Evolutionary conservation across 2,329 filamentous ascomycete genomes (phyloP), one percentile per base, ranked within the genome.

Genomic region (Fusarium marasasianum): DNA sequence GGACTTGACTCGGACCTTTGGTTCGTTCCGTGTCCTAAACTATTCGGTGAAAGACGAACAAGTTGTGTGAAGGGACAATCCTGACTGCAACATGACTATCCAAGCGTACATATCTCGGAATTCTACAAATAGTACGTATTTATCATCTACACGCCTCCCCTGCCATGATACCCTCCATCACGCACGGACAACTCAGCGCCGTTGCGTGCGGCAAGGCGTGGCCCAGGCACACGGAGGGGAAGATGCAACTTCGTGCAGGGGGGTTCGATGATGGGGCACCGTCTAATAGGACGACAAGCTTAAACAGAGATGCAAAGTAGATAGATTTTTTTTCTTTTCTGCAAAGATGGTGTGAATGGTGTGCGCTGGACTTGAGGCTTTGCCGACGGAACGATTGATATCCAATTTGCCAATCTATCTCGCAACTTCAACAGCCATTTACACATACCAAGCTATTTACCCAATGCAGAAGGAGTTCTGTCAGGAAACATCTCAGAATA

Each of bases 261-360:
- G 72, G 72, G 62, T 50, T 77, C 81, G 83, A 82, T 84, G 83
- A 85, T 84, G 83, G 83, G 83, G 83, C 83, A 84, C 72, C 71
- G 71, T 82, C 78, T 81, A 69, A 84, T 83, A 84, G 83, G 83
- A 76, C 69, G 61, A 56, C 56, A 67, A 41, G 41, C 58, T 74
- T 61, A 62, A 66, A 66, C 40, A 71, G 31, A 70, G 60, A 70
- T 70, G 66, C 58, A 69, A 66, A 66, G 55, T 54, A 75, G 65
- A 75, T 63, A 47, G 61, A 48, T 55, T 70, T 63, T 40, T 43
- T 55, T 69, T 53, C 60, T 29, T 59, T 18, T 38, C 54, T 69
- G 31, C 12, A 33, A 58, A 63, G 70, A 64, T 74, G 73, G 73
- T 74, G 73, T 72, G 71, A 11, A 73, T 29, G 68, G 63, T 66